A percentile compares a stretch with the other conserved stretches of the same genome.
Conservation (phyloP, 2,329 filamentous ascomycete species). For the Spiromastix sp. region DNA sequence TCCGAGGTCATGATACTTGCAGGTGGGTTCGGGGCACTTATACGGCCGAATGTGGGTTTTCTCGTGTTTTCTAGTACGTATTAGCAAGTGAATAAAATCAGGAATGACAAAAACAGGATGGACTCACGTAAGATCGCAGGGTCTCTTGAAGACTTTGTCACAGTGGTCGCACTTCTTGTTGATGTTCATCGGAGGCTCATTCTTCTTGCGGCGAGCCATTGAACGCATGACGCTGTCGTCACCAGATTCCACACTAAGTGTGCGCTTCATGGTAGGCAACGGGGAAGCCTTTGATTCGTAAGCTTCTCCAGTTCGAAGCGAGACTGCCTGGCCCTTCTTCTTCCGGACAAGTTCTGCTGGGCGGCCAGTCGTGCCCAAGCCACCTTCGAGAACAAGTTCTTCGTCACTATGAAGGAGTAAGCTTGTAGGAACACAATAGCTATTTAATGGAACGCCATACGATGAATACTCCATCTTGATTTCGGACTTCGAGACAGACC, state of each 20-base stretch:
- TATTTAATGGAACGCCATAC: slow-evolving; percentile 24
- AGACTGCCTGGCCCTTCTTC: slow-evolving; percentile 69
- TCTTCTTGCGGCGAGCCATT: slow-evolving; percentile 94
- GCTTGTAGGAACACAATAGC: not conserved
- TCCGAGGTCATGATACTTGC: slow-evolving; percentile 82
- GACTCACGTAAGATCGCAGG: slow-evolving; percentile 72
- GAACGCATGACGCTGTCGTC: slow-evolving; percentile 79
- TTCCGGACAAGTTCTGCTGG: slow-evolving; percentile 76
- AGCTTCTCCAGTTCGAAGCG: slow-evolving; percentile 59
- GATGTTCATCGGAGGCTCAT: slow-evolving; percentile 73
- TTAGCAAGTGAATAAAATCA: slow-evolving; percentile 8
- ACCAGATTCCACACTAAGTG: slow-evolving; percentile 46
- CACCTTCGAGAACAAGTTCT: slow-evolving; percentile 70
- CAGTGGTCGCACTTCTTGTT: slow-evolving; percentile 75
- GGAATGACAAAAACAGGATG: not conserved
- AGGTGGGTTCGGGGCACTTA: slow-evolving; percentile 74
- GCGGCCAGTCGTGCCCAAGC: slow-evolving; percentile 68
- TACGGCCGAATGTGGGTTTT: slow-evolving; percentile 95
- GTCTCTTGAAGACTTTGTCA: slow-evolving; percentile 87
- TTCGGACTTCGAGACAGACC: slow-evolving; percentile 12
- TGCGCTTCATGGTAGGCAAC: slow-evolving; percentile 39
- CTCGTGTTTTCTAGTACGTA: slow-evolving; percentile 62
- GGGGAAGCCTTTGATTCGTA: slow-evolving; percentile 38
- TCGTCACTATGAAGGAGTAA: slow-evolving; percentile 43
- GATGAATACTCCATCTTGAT: slow-evolving; percentile 42